Conservation (phyloP, 352 stramenopile species). For the Pythium dissimile region DNA sequence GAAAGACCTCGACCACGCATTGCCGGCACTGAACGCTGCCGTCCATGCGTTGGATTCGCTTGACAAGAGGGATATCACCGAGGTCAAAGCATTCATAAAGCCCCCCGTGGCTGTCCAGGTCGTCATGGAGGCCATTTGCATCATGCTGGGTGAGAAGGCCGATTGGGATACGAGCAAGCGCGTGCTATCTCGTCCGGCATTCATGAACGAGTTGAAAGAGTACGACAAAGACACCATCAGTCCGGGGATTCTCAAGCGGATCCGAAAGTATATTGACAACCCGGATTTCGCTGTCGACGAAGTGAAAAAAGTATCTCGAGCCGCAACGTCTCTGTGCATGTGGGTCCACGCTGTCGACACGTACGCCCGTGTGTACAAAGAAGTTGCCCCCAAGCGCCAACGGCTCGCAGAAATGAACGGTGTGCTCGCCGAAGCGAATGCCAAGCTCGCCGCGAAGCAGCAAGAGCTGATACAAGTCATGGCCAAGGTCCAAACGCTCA, state of each 20-base stretch:
- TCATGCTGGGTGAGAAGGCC: slow-evolving; percentile 80
- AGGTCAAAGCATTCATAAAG: slow-evolving; percentile 86
- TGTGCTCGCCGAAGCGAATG: slow-evolving; percentile 68
- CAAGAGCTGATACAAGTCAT: slow-evolving; percentile 55
- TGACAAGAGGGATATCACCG: slow-evolving; percentile 86
- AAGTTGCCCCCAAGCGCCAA: slow-evolving; percentile 76
- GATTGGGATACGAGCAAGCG: slow-evolving; percentile 87
- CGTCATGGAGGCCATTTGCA: slow-evolving; percentile 87
- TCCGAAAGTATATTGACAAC: slow-evolving; percentile 83
- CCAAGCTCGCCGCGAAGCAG: slow-evolving; percentile 64
- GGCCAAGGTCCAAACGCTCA: slow-evolving; percentile 45
- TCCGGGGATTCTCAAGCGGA: slow-evolving; percentile 49
- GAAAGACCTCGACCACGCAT: slow-evolving; percentile 60
- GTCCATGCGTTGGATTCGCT: slow-evolving; percentile 74
- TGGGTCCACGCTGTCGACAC: slow-evolving; percentile 85
- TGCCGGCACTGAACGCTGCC: slow-evolving; percentile 73
- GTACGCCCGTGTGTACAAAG: slow-evolving; percentile 69
- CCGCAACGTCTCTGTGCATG: slow-evolving; percentile 86
- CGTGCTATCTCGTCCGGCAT: slow-evolving; percentile 61
- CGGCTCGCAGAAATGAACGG: slow-evolving; percentile 68
- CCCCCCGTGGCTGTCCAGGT: slow-evolving; percentile 77
- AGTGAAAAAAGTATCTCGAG: slow-evolving; percentile 77
- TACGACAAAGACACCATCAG: slow-evolving; percentile 85
- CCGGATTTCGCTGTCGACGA: slow-evolving; percentile 81
- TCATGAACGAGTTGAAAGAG: slow-evolving; percentile 82